Percentiles rank a stretch among this genome's conserved stretches.
phyloP scores from a whole-genome alignment of 2,329 filamentous ascomycete species.

The Plectosphaerella cucumerina region DNA sequence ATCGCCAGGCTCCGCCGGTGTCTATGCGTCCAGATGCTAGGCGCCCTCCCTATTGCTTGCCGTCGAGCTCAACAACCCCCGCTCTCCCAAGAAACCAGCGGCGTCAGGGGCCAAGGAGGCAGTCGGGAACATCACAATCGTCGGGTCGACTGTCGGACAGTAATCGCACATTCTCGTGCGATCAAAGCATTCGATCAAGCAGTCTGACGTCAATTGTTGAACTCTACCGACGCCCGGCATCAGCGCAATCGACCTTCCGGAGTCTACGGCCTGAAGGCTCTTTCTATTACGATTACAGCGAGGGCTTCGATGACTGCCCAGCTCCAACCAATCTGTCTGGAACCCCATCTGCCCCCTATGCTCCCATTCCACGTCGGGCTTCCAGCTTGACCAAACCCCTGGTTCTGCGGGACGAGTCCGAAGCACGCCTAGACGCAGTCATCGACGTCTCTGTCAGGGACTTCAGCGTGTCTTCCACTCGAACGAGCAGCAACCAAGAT shows the following conservation, averaged over 20 bases:
- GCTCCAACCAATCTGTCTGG: conserved; percentile 3
- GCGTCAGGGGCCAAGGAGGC: conserved; percentile 1
- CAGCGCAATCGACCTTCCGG: conserved; percentile 19
- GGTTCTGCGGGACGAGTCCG: conserved; percentile 19
- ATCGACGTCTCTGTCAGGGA: conserved; percentile 12
- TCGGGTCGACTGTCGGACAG: conserved; percentile 22
- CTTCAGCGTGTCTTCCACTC: conserved; percentile 9
- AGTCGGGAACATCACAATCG: conserved; percentile 11
- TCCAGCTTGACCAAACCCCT: conserved; percentile 17
- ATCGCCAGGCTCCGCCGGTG: conserved; percentile 31
- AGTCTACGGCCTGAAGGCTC: conserved; percentile 26
- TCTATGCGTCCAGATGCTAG: conserved; percentile 35
- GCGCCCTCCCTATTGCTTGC: conserved; percentile 35
- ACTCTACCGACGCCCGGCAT: conserved; percentile 34
- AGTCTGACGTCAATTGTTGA: conserved; percentile 48
- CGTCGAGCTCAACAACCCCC: conserved; percentile 14
- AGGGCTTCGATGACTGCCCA: conserved; percentile 38
- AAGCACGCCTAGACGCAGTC: conserved; percentile 9
- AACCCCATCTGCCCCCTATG: conserved; percentile 18
- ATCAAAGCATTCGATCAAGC: conserved; percentile 35
- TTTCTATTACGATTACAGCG: conserved; percentile 50
- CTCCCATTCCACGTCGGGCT: conserved; percentile 24
- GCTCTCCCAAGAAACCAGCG: conserved; percentile 12
- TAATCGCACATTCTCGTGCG: conserved; percentile 28
- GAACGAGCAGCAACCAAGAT: not conserved